phyloP scores from a whole-genome alignment of 768 basidiomycete species.

The Cubamyces sp. region DNA sequence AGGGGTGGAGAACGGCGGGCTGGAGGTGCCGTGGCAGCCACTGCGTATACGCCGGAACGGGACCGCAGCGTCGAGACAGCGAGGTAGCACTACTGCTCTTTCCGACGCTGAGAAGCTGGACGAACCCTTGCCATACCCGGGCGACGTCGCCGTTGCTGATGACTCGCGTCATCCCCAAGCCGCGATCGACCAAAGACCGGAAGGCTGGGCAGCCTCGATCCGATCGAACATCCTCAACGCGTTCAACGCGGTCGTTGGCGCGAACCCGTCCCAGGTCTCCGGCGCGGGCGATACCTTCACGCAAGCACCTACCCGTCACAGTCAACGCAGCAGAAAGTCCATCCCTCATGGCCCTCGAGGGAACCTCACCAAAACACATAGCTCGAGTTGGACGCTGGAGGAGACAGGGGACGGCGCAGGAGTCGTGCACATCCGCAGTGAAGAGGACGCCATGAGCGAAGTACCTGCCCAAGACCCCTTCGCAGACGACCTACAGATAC shows the following conservation, averaged over 20 bases:
- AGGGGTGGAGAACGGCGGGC: conserved; percentile 37
- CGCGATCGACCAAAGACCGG: conserved; percentile 10
- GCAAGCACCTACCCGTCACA: conserved; percentile 7
- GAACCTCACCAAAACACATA: not conserved
- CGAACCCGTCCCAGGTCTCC: not conserved
- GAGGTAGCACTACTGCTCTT: not conserved
- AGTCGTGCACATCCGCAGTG: conserved; percentile 1
- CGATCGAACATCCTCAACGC: conserved; percentile 51
- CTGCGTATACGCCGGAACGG: conserved; percentile 10
- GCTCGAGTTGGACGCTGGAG: conserved; percentile 14
- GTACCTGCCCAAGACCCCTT: conserved; percentile 9
- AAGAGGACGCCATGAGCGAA: not conserved
- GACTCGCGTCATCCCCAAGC: not conserved
- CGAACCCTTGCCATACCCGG: conserved; percentile 36
- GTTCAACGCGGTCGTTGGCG: conserved; percentile 52
- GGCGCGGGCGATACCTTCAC: conserved; percentile 15
- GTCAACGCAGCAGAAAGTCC: not conserved
- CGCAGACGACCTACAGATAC: conserved; percentile 9
- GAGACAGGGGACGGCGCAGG: conserved; percentile 5
- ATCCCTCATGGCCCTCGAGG: not conserved
- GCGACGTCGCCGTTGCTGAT: conserved; percentile 19
- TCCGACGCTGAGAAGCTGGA: conserved; percentile 4
- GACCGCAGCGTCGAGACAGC: not conserved
- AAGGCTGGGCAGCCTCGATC: conserved; percentile 48
- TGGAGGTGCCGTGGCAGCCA: conserved; percentile 38